Base-by-base conservation (phyloP, 768 basidiomycete genomes). In the Amanita jacksonii region DNA sequence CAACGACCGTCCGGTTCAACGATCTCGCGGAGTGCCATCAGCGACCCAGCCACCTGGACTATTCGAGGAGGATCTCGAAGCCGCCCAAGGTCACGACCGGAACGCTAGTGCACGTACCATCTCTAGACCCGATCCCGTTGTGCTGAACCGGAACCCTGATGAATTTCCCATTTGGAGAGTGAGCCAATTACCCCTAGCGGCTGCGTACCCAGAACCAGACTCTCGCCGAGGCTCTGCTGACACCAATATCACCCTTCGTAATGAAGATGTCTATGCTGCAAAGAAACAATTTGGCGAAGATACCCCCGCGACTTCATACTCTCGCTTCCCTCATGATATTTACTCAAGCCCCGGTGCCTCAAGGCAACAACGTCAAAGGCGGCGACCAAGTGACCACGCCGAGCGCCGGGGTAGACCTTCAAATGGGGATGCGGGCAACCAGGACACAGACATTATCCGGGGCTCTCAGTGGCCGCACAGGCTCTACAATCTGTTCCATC, bases 271-370 rank as follows among this genome's bases (percentile, higher is more conserved):
- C 4, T 37, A 37, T 18, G 12, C 35, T 10, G 15, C n/a, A n/a
- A n/a, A 12, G 12, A 18, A 39, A n/a, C 25, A 22, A 12, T n/a
- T 24, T 22, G 28, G 23, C 10, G 19, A 34, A 19, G 31, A 43
- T 10, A 12, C 23, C 7, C 24, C 18, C n/a, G 16, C 10, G 8
- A 4, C 5, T 24, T 22, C 42, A 22, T 33, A 34, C 8, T 23
- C 23, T 13, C 44, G 36, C 36, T 45, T 45, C 23, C 44, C 44
- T 7, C 36, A 38, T 10, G 44, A 45, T 19, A 38, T 38, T 18
- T 45, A 45, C 28, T 35, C 44, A 22, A 38, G 37, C 22, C 44
- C 44, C 38, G 20, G 20, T 18, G 24, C 8, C n/a, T 20, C 44
- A 10, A 12, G 20, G 16, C 22, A 38, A 13, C 15, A n/a, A 6